These are phyloP conservation scores for Cajanus cajan DNA, from an alignment of 306 rosid genomes.

Conservation along the genomic window DNA sequence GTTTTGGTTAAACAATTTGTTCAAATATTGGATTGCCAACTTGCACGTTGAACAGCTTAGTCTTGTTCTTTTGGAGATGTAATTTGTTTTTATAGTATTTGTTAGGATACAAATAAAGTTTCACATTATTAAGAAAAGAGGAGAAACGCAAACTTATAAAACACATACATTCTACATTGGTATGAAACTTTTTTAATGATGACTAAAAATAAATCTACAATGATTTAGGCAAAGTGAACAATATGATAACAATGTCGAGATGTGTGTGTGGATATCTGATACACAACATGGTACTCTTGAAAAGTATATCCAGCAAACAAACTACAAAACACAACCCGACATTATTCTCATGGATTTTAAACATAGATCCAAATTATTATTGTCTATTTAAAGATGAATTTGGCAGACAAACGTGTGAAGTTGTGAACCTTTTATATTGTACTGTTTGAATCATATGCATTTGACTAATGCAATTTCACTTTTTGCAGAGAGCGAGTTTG, in stretches of 20 bases:
- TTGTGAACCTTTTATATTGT: conserved; percentile 1
- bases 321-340: too few species aligned
- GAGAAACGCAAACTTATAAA: too few species aligned
- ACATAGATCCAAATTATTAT: background rate
- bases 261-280: too few species aligned
- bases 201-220: too few species aligned
- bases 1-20: conserved; percentile 14
- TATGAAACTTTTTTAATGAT: too few species aligned
- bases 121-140: too few species aligned
- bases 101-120: too few species aligned
- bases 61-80: conserved; percentile 17
- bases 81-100: background rate
- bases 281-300: too few species aligned
- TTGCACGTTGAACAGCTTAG: background rate
- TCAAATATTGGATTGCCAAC: background rate
- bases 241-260: too few species aligned
- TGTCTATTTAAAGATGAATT: background rate
- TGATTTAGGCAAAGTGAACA: too few species aligned
- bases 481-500: conserved; percentile 76
- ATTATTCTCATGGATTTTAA: conserved; percentile 1
- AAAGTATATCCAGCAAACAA: too few species aligned
- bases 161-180: too few species aligned
- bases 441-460: background rate
- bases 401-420: conserved; percentile 2
- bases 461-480: background rate